Conservation (phyloP, 2,329 filamentous ascomycete species). For the Apiospora rasikravindrae region DNA sequence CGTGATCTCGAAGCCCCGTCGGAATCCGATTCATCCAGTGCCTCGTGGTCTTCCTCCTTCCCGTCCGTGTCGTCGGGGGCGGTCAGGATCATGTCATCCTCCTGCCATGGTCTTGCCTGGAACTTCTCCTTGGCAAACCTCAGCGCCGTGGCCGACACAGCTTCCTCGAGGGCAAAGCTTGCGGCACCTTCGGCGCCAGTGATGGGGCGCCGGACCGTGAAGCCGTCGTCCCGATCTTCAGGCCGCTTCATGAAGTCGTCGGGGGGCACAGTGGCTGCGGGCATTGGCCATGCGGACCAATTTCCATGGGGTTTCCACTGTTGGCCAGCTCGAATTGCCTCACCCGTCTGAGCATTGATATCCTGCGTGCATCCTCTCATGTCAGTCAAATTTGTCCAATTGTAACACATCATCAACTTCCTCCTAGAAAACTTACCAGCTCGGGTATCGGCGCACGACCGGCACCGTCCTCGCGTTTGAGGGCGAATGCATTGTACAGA, state of each 20-base stretch:
- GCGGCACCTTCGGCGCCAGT: conserved; percentile 50
- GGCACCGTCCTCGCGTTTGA: conserved; percentile 57
- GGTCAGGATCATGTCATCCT: conserved; percentile 18
- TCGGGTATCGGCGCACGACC: conserved; percentile 29
- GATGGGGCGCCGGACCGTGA: conserved; percentile 54
- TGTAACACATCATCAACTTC: background rate
- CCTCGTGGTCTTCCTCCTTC: conserved; percentile 25
- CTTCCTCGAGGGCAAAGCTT: conserved; percentile 71
- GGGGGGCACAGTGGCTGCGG: conserved; percentile 63
- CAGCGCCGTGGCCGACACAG: conserved; percentile 69
- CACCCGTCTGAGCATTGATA: conserved; percentile 35
- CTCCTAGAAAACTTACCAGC: conserved; percentile 40
- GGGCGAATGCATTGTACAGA: conserved; percentile 76
- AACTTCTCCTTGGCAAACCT: conserved; percentile 72
- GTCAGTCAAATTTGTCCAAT: background rate
- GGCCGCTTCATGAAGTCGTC: conserved; percentile 54
- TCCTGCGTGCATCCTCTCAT: conserved; percentile 27
- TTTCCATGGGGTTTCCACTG: conserved; percentile 58
- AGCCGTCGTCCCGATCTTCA: conserved; percentile 54
- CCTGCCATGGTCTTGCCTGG: conserved; percentile 41
- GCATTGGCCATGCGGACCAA: conserved; percentile 90
- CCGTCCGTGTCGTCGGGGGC: conserved; percentile 20
- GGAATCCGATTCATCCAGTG: conserved; percentile 26
- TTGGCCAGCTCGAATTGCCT: conserved; percentile 33
- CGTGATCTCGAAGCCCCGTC: conserved; percentile 26